phyloP scores from a whole-genome alignment of 1,284 basidiomycete genomes.

The Papiliotrema terrestris region DNA sequence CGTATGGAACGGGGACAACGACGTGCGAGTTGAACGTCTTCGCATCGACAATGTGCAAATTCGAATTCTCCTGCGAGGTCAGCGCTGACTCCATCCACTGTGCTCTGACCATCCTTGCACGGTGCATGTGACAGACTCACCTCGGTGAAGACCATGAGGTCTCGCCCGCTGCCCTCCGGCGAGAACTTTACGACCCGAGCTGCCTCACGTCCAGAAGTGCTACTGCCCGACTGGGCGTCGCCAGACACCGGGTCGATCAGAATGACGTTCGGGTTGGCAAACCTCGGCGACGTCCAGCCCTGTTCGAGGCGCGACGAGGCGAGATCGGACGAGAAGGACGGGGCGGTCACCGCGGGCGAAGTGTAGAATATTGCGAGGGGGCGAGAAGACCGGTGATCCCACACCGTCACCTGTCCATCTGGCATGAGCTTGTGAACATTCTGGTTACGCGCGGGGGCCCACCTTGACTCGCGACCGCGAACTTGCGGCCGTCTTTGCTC shows the following conservation, averaged over 20 bases:
- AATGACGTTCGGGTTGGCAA: constrained; percentile 2
- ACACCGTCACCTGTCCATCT: constrained; percentile 50
- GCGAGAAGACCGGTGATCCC: constrained; percentile 47
- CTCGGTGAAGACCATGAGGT: constrained; percentile 48
- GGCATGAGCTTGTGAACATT: not conserved
- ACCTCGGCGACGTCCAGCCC: not conserved
- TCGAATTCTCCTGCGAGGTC: constrained; percentile 35
- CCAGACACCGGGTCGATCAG: constrained; percentile 34
- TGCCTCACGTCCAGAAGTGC: constrained; percentile 39
- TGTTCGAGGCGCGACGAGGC: constrained; percentile 1
- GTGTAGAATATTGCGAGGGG: constrained; percentile 46
- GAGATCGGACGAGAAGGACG: constrained; percentile 26
- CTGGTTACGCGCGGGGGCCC: not conserved
- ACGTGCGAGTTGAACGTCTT: constrained; percentile 46
- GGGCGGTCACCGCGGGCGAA: constrained; percentile 8
- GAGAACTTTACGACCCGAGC: constrained; percentile 49
- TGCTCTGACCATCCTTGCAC: no score
- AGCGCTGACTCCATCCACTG: not conserved
- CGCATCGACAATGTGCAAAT: constrained; percentile 50
- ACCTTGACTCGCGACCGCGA: constrained; percentile 48
- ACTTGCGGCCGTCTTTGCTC: constrained; percentile 49
- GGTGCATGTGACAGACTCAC: constrained; percentile 22
- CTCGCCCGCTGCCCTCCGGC: constrained; percentile 43
- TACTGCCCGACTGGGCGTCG: constrained; percentile 18
- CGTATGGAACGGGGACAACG: constrained; percentile 38